Evolutionary conservation across 352 stramenopile genomes (phyloP).

Genomic region (Aphanomyces astaci): DNA sequence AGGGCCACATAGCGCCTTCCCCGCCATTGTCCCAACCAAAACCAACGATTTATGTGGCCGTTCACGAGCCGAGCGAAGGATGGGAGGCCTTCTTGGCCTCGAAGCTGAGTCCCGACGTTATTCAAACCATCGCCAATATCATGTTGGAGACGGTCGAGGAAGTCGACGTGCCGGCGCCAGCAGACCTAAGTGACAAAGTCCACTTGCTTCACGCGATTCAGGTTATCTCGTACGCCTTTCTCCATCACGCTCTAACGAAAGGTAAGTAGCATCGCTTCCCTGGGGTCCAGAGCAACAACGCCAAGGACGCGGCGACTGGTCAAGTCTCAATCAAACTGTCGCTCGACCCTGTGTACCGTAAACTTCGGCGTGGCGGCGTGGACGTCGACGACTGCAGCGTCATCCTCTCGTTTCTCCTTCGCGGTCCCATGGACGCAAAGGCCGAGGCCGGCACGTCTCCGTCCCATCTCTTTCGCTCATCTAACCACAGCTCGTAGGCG

Average conservation of each 20-base stretch:
- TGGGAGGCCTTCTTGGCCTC: slow-evolving; percentile 41
- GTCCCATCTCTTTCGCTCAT: too few relatives aligned
- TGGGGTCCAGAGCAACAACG: slow-evolving; percentile 47
- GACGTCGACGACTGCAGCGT: slow-evolving; percentile 36
- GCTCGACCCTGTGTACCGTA: slow-evolving; percentile 60
- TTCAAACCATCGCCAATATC: slow-evolving; percentile 27
- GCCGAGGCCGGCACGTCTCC: slow-evolving; percentile 39
- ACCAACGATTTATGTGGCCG: slow-evolving; percentile 45
- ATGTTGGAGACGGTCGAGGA: slow-evolving; percentile 22
- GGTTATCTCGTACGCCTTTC: too few relatives aligned
- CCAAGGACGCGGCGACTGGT: slow-evolving; percentile 13
- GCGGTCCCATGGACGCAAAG: slow-evolving; percentile 32
- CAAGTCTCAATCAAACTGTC: slow-evolving; percentile 40
- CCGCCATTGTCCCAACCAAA: slow-evolving; percentile 31
- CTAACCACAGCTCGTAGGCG: too few relatives aligned
- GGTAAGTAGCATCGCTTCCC: slow-evolving; percentile 47
- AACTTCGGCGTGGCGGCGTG: slow-evolving; percentile 50
- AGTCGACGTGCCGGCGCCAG: slow-evolving; percentile 26
- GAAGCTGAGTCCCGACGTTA: slow-evolving; percentile 25
- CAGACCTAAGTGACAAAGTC: slow-evolving; percentile 47
- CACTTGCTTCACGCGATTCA: slow-evolving; percentile 70
- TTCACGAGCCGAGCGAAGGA: slow-evolving; percentile 39
- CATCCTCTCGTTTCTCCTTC: slow-evolving; percentile 50
- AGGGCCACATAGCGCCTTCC: slow-evolving; percentile 34
- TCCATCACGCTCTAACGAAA: too few relatives aligned